Evolutionary conservation across 2,329 filamentous ascomycete genomes (phyloP).

Genomic region (Beauveria rudraprayagi): DNA sequence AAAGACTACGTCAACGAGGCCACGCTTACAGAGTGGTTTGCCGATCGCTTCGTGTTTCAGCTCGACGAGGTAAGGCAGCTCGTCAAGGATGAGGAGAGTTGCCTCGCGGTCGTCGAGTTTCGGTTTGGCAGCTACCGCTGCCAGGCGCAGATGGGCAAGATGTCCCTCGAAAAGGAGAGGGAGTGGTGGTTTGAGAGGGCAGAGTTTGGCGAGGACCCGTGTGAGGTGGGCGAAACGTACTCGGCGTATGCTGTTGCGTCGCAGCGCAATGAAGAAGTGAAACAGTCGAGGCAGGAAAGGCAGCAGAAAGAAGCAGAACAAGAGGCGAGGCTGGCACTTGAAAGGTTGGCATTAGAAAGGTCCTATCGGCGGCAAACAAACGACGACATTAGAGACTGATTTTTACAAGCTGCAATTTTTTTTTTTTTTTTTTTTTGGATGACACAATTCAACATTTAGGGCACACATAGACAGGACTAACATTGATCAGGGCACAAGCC

Average conservation of each 20-base stretch:
- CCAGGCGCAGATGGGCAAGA: slow-evolving; percentile 43
- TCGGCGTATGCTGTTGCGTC: slow-evolving; percentile 25
- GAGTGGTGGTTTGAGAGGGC: slow-evolving; percentile 29
- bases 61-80: slow-evolving; percentile 34
- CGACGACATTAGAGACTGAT: not conserved
- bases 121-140: slow-evolving; percentile 48
- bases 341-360: not conserved
- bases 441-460: not conserved
- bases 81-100: slow-evolving; percentile 12
- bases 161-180: slow-evolving; percentile 28
- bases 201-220: slow-evolving; percentile 31
- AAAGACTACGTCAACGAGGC: slow-evolving; percentile 30
- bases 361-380: not conserved
- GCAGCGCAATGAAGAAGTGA: slow-evolving; percentile 25
- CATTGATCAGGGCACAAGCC: not conserved
- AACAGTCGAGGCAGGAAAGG: not conserved
- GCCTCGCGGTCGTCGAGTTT: slow-evolving; percentile 36
- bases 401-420: not conserved
- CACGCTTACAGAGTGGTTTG: slow-evolving; percentile 34
- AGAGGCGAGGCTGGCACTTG: not conserved
- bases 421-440: not conserved
- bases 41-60: slow-evolving; percentile 36
- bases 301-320: not conserved
- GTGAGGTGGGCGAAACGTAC: slow-evolving; percentile 26
- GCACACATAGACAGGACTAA: not conserved